phyloP scores from a whole-genome alignment of 441 rosid species.

The Populus tomentosa region DNA sequence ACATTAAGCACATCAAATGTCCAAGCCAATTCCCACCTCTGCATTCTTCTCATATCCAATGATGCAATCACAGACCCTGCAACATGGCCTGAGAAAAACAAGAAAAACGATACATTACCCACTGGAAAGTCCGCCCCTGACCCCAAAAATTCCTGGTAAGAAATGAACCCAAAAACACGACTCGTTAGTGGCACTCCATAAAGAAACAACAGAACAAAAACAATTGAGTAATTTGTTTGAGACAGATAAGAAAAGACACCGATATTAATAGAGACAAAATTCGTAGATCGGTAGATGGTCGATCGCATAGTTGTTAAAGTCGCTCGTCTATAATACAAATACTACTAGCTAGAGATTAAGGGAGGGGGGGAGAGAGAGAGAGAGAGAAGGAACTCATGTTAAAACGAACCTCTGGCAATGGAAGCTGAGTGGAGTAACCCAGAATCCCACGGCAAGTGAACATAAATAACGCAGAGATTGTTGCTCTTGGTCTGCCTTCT shows the following conservation, averaged over 20 bases:
- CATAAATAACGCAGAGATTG: slow-evolving; percentile 85
- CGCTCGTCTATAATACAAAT: too few relatives aligned
- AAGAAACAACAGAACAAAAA: too few relatives aligned
- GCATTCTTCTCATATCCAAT: slow-evolving; percentile 86
- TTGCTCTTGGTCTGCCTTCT: slow-evolving; percentile 81
- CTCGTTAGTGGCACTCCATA: too few relatives aligned
- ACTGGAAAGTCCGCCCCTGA: slow-evolving; percentile 93
- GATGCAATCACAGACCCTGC: slow-evolving; percentile 91
- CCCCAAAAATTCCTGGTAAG: slow-evolving; percentile 75
- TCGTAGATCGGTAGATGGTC: too few relatives aligned
- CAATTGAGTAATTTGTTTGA: too few relatives aligned
- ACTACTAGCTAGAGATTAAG: not conserved
- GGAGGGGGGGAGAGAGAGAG: not conserved
- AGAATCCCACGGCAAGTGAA: slow-evolving; percentile 96
- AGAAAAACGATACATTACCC: slow-evolving; percentile 92
- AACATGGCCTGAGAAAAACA: slow-evolving; percentile 92
- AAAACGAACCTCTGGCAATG: slow-evolving; percentile 69
- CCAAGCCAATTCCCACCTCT: slow-evolving; percentile 60
- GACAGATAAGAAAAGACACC: too few relatives aligned
- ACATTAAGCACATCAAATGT: slow-evolving; percentile 68
- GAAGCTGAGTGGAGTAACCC: slow-evolving; percentile 94
- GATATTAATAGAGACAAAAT: too few relatives aligned
- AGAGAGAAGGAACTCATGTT: not conserved
- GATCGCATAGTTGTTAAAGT: too few relatives aligned
- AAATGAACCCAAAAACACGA: not conserved